These are phyloP conservation scores for Solanum sitiens DNA, from an alignment of 257 asterid genomes.

Conservation along the genomic window DNA sequence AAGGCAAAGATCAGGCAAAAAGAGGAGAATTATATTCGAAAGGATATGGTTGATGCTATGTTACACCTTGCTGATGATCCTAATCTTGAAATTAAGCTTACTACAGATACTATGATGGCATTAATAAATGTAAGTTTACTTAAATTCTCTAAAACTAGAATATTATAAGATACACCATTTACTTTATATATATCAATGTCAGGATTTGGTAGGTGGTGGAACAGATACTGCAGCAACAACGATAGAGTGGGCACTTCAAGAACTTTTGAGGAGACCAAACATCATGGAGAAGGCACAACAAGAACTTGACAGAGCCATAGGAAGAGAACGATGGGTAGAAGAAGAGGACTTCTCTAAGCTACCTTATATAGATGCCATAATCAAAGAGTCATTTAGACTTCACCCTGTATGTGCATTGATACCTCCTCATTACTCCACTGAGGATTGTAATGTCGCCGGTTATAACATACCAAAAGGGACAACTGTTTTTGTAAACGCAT, in stretches of 20 bases:
- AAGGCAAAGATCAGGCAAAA: too few species aligned
- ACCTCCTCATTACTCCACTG: background rate
- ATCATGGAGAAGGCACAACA: too few species aligned
- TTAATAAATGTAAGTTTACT: too few species aligned
- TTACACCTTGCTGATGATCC: too few species aligned
- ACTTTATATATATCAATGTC: too few species aligned
- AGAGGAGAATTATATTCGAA: too few species aligned
- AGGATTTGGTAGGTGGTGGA: background rate
- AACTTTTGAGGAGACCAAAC: background rate
- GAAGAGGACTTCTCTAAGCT: background rate
- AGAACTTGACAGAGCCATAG: background rate
- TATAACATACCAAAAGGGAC: background rate
- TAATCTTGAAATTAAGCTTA: too few species aligned
- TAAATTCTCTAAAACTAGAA: too few species aligned
- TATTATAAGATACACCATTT: too few species aligned
- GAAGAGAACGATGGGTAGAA: background rate
- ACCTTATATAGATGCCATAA: background rate
- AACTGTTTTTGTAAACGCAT: background rate
- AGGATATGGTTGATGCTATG: background rate
- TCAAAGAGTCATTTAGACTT: background rate
- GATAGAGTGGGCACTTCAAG: background rate
- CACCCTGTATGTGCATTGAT: background rate
- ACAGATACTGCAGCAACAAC: background rate
- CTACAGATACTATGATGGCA: too few species aligned
- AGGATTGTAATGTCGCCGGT: background rate